A percentile compares a stretch with the other conserved stretches of the same genome.
phyloP scores from a whole-genome alignment of 202 grass and related monocot species.

The Tripidium arundinaceum region DNA sequence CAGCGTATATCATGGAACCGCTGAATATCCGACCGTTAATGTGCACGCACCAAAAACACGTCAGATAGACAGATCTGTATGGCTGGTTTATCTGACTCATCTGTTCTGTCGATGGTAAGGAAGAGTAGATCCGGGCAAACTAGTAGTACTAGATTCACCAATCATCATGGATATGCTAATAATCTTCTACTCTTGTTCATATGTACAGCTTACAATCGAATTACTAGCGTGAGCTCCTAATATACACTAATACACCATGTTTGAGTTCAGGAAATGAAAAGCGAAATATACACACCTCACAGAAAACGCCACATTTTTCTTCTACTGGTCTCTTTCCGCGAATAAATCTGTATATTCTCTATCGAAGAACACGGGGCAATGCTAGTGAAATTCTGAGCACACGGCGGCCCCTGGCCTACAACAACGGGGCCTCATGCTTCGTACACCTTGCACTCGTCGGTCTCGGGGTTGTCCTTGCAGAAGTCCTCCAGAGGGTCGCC shows the following conservation, averaged over 20 bases:
- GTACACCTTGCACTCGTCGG: constrained; percentile 93
- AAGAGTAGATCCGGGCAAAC: not conserved
- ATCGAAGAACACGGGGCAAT: too few species aligned
- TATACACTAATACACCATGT: not conserved
- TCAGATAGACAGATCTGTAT: not conserved
- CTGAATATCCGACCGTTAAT: not conserved
- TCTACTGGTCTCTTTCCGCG: too few species aligned
- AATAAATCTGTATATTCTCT: too few species aligned
- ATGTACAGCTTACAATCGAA: not conserved
- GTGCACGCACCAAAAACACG: not conserved
- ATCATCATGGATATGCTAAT: not conserved
- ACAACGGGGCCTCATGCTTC: constrained; percentile 50
- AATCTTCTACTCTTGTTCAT: not conserved
- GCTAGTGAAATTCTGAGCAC: too few species aligned
- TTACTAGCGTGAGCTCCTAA: not conserved
- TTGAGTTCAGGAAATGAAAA: too few species aligned
- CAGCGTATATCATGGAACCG: not conserved
- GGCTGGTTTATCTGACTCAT: not conserved
- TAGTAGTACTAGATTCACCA: not conserved
- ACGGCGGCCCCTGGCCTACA: too few species aligned
- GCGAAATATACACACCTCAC: too few species aligned
- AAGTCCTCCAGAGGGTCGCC: constrained; percentile 95
- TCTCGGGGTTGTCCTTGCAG: constrained; percentile 83
- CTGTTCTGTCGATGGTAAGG: not conserved
- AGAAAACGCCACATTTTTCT: too few species aligned